phyloP scores from a whole-genome alignment of 2,329 filamentous ascomycete species.

The Penicillium frequentans region DNA sequence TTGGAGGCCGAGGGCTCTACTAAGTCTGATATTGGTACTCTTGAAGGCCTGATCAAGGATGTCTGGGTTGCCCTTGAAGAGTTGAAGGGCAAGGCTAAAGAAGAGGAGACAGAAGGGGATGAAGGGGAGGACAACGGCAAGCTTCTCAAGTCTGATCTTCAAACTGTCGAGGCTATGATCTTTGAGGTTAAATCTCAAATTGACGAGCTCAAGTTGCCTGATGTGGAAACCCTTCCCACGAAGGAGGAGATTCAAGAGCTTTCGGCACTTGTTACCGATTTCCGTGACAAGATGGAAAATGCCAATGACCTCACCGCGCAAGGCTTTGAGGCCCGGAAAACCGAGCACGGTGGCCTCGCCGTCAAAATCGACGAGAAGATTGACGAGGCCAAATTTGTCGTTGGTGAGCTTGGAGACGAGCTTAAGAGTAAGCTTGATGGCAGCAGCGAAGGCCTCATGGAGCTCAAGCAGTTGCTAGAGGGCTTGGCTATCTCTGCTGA shows the following conservation, averaged over 20 bases:
- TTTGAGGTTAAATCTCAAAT: slow-evolving; percentile 81
- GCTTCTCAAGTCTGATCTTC: slow-evolving; percentile 78
- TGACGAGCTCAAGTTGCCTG: slow-evolving; percentile 69
- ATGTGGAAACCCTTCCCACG: slow-evolving; percentile 68
- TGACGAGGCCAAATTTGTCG: slow-evolving; percentile 71
- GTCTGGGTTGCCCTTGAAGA: slow-evolving; percentile 76
- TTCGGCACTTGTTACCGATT: slow-evolving; percentile 69
- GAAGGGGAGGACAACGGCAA: slow-evolving; percentile 56
- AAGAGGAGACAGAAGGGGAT: slow-evolving; percentile 47
- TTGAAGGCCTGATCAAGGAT: slow-evolving; percentile 78
- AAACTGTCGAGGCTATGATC: slow-evolving; percentile 76
- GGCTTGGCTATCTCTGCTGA: slow-evolving; percentile 63
- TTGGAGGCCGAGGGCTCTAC: slow-evolving; percentile 68
- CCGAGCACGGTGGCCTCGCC: slow-evolving; percentile 75
- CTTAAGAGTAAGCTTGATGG: slow-evolving; percentile 75
- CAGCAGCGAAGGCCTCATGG: slow-evolving; percentile 65
- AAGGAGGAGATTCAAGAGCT: slow-evolving; percentile 74
- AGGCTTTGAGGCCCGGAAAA: slow-evolving; percentile 78
- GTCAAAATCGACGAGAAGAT: slow-evolving; percentile 78
- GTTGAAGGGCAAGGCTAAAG: slow-evolving; percentile 46
- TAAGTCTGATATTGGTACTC: slow-evolving; percentile 73
- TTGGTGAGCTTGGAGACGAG: slow-evolving; percentile 76
- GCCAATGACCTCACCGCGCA: slow-evolving; percentile 74
- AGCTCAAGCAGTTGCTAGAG: slow-evolving; percentile 61
- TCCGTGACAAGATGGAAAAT: slow-evolving; percentile 61